phyloP scores from a whole-genome alignment of 345 rosid species.

The Combretum micranthum region DNA sequence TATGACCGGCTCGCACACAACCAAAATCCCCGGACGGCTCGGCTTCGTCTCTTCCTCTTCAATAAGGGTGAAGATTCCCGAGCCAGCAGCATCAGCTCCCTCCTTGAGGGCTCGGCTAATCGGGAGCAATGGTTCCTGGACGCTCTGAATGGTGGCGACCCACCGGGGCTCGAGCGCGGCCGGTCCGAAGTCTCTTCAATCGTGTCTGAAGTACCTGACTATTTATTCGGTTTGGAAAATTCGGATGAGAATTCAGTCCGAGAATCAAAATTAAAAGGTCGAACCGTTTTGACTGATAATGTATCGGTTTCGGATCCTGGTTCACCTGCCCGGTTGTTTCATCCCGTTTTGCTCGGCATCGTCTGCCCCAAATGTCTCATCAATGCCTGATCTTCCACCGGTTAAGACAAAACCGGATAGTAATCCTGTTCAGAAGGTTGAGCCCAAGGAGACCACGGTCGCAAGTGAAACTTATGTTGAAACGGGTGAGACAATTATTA shows the following conservation, averaged over 20 bases:
- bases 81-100: constrained; percentile 72
- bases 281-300: constrained; percentile 36
- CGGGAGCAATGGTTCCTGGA: constrained; percentile 92
- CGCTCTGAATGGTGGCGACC: constrained; percentile 59
- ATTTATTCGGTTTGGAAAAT: constrained; percentile 73
- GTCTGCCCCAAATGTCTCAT: constrained; percentile 38
- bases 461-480: constrained; percentile 14
- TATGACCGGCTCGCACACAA: constrained; percentile 70
- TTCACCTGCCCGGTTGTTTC: constrained; percentile 67
- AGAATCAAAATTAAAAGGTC: constrained; percentile 42
- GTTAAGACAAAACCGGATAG: constrained; percentile 58
- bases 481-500: constrained; percentile 24
- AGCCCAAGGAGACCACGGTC: constrained; percentile 14
- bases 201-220: constrained; percentile 84
- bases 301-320: constrained; percentile 77
- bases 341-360: constrained; percentile 69
- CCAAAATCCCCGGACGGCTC: constrained; percentile 65
- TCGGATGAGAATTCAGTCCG: constrained; percentile 56
- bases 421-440: constrained; percentile 21
- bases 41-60: constrained; percentile 83
- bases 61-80: constrained; percentile 50
- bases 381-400: constrained; percentile 68
- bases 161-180: constrained; percentile 53
- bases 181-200: constrained; percentile 87
- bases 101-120: constrained; percentile 72